Conservation (phyloP, 1,284 basidiomycete genomes). For the Melanopsichium pennsylvanicum region DNA sequence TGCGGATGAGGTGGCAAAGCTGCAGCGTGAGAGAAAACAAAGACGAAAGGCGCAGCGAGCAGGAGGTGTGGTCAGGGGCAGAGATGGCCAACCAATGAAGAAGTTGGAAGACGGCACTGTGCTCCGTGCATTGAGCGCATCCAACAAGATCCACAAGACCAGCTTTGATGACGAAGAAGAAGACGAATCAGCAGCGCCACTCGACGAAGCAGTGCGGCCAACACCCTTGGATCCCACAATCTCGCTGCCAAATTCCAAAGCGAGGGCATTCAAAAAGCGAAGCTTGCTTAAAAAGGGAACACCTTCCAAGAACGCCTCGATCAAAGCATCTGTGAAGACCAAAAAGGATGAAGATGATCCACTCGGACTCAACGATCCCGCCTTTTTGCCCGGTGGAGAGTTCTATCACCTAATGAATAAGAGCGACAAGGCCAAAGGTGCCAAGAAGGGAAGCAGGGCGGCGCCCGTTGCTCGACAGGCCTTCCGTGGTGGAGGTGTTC, state of each 20-base stretch:
- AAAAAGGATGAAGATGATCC: conserved; percentile 55
- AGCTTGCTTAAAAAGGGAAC: conserved; percentile 10
- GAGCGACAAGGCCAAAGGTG: conserved; percentile 18
- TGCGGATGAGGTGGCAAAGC: conserved; percentile 23
- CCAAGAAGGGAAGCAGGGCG: conserved; percentile 10
- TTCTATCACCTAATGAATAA: conserved; percentile 43
- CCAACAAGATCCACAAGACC: conserved; percentile 19
- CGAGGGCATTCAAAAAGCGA: conserved; percentile 51
- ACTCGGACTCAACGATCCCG: conserved; percentile 58
- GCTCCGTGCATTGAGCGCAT: conserved; percentile 31
- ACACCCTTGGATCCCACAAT: conserved; percentile 31
- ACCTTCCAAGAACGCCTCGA: conserved; percentile 2
- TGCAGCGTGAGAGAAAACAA: conserved; percentile 15
- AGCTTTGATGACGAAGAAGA: conserved; percentile 42
- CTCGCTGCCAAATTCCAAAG: conserved; percentile 47
- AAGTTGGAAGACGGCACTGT: conserved; percentile 46
- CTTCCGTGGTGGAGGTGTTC: conserved; percentile 30
- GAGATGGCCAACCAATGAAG: conserved; percentile 53
- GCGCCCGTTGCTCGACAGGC: conserved; percentile 23
- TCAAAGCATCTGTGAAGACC: conserved; percentile 3
- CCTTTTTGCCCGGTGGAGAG: conserved; percentile 57
- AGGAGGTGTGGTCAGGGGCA: conserved; percentile 43
- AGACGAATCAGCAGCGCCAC: conserved; percentile 13
- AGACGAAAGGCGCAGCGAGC: conserved; percentile 25
- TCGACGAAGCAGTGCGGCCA: conserved; percentile 34